Base-by-base conservation (phyloP, 768 basidiomycete genomes). In the Pleurotus ostreatus region DNA sequence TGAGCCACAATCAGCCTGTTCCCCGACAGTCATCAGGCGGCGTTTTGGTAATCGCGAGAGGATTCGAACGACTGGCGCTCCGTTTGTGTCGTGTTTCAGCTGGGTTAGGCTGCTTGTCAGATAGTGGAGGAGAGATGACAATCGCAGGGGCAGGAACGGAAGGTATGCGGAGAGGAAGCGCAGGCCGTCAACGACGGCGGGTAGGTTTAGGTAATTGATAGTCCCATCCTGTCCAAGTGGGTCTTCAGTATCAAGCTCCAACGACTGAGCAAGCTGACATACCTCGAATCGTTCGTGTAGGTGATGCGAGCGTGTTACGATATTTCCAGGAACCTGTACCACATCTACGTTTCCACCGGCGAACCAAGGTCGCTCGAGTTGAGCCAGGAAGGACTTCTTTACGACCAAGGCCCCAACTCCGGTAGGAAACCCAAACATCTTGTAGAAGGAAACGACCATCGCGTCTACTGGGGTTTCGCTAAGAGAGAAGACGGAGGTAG, bases 391-490 rank as follows among this genome's bases (percentile, higher is more conserved):
- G 7, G 80, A 78, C 63, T 85, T 84, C 66, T 84, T 88, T 44
- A 88, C 85, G 25, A 94, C 68, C 4, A 94, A 75, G 11, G 89
- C 89, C 37, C 92, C 91, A 43, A 92, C 82, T 6, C 91, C 91
- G 0, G 90, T 92, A 9, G 91, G 91, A 62, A 85, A 93, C 34
- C 91, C 91, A 60, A 92, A 90, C 87, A 93, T 92, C 62, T 94
- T 94, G 71, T 94, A 94, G 63, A 93, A 92, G 44, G 87, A 89
- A 53, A 94, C 65, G 0, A 85, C 89, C 79, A 92, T 84, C 1
- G 90, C 91, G 67, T 94, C 92, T 9, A 91, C 85, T 3, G 85
- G 81, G 26, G 76, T 78, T 51, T 85, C 80, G 1, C 78, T 68
- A 12, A 94, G 73, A 11, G 87, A 87, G 55, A 93, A 78, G 15